Base-by-base conservation (phyloP, 352 stramenopile species). In the Pythium chondricola region DNA sequence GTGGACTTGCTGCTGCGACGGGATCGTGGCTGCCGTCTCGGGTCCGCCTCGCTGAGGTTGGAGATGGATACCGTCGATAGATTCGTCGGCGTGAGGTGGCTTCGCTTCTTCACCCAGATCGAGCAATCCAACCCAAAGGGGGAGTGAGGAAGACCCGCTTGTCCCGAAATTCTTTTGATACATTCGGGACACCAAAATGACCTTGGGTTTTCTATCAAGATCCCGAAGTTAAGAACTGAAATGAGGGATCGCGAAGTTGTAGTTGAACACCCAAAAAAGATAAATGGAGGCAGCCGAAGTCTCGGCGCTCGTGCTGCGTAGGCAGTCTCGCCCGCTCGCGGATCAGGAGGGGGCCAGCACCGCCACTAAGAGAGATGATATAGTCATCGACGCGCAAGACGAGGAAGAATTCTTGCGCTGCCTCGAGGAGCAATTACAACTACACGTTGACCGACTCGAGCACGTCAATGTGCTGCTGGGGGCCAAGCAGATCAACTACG, bases 361-460 rank as follows among this genome's bases (percentile, higher is more conserved):
- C 33, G 48, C 46, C 20, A 18, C 45, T 4, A 27, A 47, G n/a
- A 54, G 54, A 6, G 31, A 53, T 13, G 63, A 75, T 35, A 74
- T 89, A 38, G 24, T 60, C n/a, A 27, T 87, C 10, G 70, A 86
- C 43, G 65, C 77, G 2, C 40, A 63, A 5, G 62, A 75, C 22
- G 71, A 88, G 10, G 76, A 87, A 31, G 53, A 46, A 9, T 92
- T 92, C 41, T 52, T 94, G 20, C 71, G 71, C 46, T 38, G 56
- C 29, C 56, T 94, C 13, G 76, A 92, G 43, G 78, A 89, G 53
- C 63, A 60, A 36, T 64, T 94, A 30, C 80, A 86, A 44, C 72
- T 82, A 37, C 70, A 78, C 10, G 69, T 73, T 18, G 39, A 67
- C 22, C 45, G 59, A 0, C 59, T 92, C n/a, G 39, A 64, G 4